phyloP scores from a whole-genome alignment of 116 monocot genomes.

The Dioscorea cayenensis region DNA sequence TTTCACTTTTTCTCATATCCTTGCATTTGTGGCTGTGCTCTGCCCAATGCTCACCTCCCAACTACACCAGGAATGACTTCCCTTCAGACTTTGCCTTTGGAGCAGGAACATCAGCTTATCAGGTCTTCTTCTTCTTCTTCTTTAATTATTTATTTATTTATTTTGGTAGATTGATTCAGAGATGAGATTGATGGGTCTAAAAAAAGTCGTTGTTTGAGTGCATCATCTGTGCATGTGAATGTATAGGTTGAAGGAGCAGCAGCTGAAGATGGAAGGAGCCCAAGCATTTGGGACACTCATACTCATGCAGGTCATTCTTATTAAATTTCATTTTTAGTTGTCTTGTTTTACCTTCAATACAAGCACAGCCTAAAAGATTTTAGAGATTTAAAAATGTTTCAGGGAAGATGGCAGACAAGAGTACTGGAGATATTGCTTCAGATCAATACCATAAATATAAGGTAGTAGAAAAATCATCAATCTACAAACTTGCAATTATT shows the following conservation, averaged over 20 bases:
- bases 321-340: neutral
- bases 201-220: neutral
- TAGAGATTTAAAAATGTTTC: neutral
- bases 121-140: slow-evolving; percentile 5
- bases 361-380: no score
- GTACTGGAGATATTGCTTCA: neutral
- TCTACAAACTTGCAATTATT: neutral
- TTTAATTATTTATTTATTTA: neutral
- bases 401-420: slow-evolving; percentile 7
- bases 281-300: slow-evolving; percentile 34
- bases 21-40: neutral
- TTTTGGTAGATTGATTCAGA: neutral
- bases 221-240: no score
- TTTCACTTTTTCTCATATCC: neutral
- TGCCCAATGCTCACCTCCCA: neutral
- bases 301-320: slow-evolving; percentile 8
- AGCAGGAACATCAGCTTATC: slow-evolving; percentile 62
- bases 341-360: no score
- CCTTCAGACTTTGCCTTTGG: slow-evolving; percentile 51
- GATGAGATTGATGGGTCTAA: neutral
- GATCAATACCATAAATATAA: neutral
- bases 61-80: slow-evolving; percentile 37
- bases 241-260: slow-evolving; percentile 14
- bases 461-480: neutral
- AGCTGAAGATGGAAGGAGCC: slow-evolving; percentile 30